Percentiles rank a stretch among this genome's conserved stretches.
phyloP scores from a whole-genome alignment of 1,284 basidiomycete genomes.

The Moesziomyces parantarcticus region DNA sequence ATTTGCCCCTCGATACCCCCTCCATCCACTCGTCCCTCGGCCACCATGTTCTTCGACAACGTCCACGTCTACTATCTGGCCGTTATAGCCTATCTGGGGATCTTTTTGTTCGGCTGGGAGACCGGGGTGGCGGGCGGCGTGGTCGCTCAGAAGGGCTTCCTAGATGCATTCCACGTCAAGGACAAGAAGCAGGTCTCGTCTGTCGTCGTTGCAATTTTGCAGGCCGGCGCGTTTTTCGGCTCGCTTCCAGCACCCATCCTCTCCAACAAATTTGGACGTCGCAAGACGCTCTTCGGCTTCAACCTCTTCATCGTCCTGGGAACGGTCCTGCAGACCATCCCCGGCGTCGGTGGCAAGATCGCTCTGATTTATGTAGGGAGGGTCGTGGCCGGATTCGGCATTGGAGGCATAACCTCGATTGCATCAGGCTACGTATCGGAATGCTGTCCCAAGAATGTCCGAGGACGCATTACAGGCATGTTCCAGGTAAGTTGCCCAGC shows the following conservation, averaged over 20 bases:
- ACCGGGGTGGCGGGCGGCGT: conserved; percentile 76
- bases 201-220: conserved; percentile 15
- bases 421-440: conserved; percentile 61
- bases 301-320: conserved; percentile 7
- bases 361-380: conserved; percentile 8
- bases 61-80: conserved; percentile 71
- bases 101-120: conserved; percentile 80
- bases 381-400: conserved; percentile 15
- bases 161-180: conserved; percentile 75
- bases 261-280: conserved; percentile 12
- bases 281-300: conserved; percentile 8
- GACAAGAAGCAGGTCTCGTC: conserved; percentile 55
- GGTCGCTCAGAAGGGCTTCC: conserved; percentile 75
- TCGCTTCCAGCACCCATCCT: conserved; percentile 5
- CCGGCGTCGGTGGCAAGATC: conserved; percentile 4
- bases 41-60: conserved; percentile 11
- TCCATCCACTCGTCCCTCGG: neutral
- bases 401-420: conserved; percentile 26
- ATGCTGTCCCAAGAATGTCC: conserved; percentile 58
- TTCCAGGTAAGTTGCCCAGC: conserved; percentile 67
- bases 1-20: neutral
- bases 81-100: conserved; percentile 80
- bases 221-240: conserved; percentile 18
- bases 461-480: conserved; percentile 65
- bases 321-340: conserved; percentile 4